A percentile compares a stretch with the other conserved stretches of the same genome.
These are phyloP conservation scores for Epithele typhae DNA, from an alignment of 768 basidiomycete species.

Conservation along the genomic window DNA sequence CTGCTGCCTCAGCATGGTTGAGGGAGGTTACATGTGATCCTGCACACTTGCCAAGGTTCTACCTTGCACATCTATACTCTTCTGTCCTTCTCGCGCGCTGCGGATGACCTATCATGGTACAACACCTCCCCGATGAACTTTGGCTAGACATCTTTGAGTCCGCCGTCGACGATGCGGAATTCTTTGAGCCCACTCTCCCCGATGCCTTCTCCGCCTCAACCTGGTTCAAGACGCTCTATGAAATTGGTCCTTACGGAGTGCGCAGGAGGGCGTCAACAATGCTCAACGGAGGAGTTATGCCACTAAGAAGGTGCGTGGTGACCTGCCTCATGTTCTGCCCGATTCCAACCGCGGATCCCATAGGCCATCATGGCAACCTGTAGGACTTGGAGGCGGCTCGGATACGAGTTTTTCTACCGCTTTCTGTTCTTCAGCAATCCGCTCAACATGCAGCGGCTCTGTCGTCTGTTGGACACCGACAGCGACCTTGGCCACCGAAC, in stretches of 20 bases:
- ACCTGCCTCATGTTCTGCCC: neutral
- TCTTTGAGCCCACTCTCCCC: conserved; percentile 58
- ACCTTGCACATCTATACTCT: neutral
- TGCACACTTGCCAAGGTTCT: neutral
- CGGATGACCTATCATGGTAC: conserved; percentile 10
- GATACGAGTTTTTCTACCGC: conserved; percentile 62
- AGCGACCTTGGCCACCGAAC: conserved; percentile 67
- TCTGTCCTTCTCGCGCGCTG: neutral
- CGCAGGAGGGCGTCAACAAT: conserved; percentile 53
- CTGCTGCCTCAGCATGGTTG: conserved; percentile 1
- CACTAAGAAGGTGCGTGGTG: conserved; percentile 58
- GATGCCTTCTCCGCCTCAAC: conserved; percentile 58
- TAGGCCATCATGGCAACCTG: conserved; percentile 71
- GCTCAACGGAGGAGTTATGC: conserved; percentile 58
- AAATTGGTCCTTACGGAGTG: conserved; percentile 56
- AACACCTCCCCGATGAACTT: conserved; percentile 56
- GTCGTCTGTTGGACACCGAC: conserved; percentile 46
- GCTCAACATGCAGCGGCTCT: conserved; percentile 47
- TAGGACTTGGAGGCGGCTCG: conserved; percentile 56
- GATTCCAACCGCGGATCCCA: neutral
- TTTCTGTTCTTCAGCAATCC: conserved; percentile 67
- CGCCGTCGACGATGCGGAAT: conserved; percentile 65
- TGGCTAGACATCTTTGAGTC: conserved; percentile 68
- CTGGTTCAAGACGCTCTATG: conserved; percentile 52
- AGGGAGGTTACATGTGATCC: conserved; percentile 6